A percentile compares a stretch with the other conserved stretches of the same genome.
Evolutionary conservation across 805 yeast genomes (phyloP).

Genomic region (Starmerella sirachaensis): DNA sequence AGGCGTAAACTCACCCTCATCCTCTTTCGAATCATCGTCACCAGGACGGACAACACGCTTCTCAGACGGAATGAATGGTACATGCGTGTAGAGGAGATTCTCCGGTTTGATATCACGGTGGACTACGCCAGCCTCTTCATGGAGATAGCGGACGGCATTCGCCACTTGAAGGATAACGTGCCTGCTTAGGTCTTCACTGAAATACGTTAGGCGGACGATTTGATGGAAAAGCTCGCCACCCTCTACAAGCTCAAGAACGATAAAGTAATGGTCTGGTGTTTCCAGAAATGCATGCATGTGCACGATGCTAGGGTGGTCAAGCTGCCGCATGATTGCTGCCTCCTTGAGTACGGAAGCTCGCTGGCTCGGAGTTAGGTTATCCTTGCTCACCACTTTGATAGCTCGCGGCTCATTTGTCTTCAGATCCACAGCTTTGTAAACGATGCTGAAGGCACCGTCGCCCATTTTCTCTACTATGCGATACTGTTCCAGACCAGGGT

Average conservation of each 20-base stretch:
- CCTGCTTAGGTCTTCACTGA: slow-evolving; percentile 57
- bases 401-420: slow-evolving; percentile 44
- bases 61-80: slow-evolving; percentile 33
- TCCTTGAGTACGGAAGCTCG: slow-evolving; percentile 45
- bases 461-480: slow-evolving; percentile 34
- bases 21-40: slow-evolving; percentile 42
- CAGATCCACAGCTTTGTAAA: slow-evolving; percentile 54
- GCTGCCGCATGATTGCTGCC: slow-evolving; percentile 57
- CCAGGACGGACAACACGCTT: slow-evolving; percentile 28
- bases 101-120: slow-evolving; percentile 80
- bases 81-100: slow-evolving; percentile 53
- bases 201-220: slow-evolving; percentile 64
- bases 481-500: slow-evolving; percentile 32
- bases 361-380: slow-evolving; percentile 32
- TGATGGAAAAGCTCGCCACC: slow-evolving; percentile 79
- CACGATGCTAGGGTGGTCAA: slow-evolving; percentile 51
- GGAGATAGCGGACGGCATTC: slow-evolving; percentile 55
- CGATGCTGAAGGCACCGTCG: slow-evolving; percentile 80
- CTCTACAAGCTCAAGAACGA: slow-evolving; percentile 53
- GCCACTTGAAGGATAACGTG: slow-evolving; percentile 67
- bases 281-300: slow-evolving; percentile 45
- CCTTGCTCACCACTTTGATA: slow-evolving; percentile 61
- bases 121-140: slow-evolving; percentile 57
- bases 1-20: slow-evolving; percentile 75
- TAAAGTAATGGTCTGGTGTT: slow-evolving; percentile 41